Base-by-base conservation (phyloP, 176 grass and related monocot species). In the Triticum monococcum region DNA sequence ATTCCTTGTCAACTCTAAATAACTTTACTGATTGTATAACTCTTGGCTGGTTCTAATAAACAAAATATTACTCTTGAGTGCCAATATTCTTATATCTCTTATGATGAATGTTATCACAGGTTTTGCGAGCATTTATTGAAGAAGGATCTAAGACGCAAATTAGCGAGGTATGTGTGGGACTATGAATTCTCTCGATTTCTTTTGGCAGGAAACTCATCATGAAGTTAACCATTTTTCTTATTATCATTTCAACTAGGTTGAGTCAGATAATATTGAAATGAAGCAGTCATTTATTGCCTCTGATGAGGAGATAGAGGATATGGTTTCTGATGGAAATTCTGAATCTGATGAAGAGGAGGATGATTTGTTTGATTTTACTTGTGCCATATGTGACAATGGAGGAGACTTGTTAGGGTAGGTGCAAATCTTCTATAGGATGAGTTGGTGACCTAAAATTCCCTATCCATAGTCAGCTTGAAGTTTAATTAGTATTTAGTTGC, bases 371-470 rank as follows among this genome's bases (percentile, higher is more conserved):
- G 94, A 97, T 79, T 88, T 88, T 74, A 87, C 90, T 75, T 97
- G 94, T 91, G 83, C 89, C 12, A 94, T 97, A 87, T 97, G 94
- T 89, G 94, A 97, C 81, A 81, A 97, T 68, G 94, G 94, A 78
- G 94, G 94, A 62, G 94, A 97, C 28, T 81, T 97, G 63, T 79
- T 97, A 78, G 88, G 94, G 94, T 97, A 91, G 18, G 78, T 79
- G 60, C 11, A 80, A 52, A 57, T 75, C 31, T 37, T 78, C n/a
- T 24, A 31, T 75, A 24, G 17, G 78, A 63, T 85, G 31, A 67
- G 45, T 82, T 23, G 60, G 81, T 75, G 41, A 40, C 64, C 12
- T 63, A 41, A 79, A 17, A 81, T 78, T 84, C 9, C 54, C 23
- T 84, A 37, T 70, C 33, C 57, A 54, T 38, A 36, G 20, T 8